Base-by-base conservation (phyloP, 148 eudicot species). In the Nyssa sinensis region DNA sequence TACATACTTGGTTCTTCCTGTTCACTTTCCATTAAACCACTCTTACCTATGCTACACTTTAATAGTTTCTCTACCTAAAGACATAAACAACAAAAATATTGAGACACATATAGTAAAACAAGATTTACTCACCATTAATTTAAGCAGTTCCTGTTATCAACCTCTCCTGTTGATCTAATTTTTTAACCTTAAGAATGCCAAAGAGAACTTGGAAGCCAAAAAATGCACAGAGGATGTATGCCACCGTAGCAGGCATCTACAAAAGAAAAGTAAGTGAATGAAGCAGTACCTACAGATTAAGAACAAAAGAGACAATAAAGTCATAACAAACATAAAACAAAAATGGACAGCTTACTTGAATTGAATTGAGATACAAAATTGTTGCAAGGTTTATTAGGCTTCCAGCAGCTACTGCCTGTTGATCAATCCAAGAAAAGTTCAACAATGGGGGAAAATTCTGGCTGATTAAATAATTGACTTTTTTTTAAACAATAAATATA, bases 61-160 rank as follows among this genome's bases (percentile, higher is more conserved):
- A 33, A 28, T 7, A 0, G 24, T 37, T 66, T 66, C 7, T 34
- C 31, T 24, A 37, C 17, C 51, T 44, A 28, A 1, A 68, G 33
- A 29, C 24, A 2, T 1, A 30, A 23, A 55, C 24, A 60, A 70
- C 34, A 2, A n/a, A 55, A 55, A 24, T n/a, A 55, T 17, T 55
- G 59, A 55, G 59, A 55, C 19, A 13, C 0, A 55, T 19, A 11
- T 55, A 4, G 59, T 55, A 1, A 55, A 55, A 55, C 25, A 55
- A 63, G 37, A 6, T 61, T 47, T 28, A 74, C 82, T 62, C 37
- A 89, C 87, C 85, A 73, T n/a, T 62, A 65, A 47, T 65, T 89
- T 86, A 94, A 74, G 98, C 98, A 81, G 97, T 94, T 81, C 98
- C 98, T 9, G 93, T 94, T 65, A 94, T 87, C 76, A 94, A 77